phyloP scores from a whole-genome alignment of 345 rosid species.

The Litchi chinensis region DNA sequence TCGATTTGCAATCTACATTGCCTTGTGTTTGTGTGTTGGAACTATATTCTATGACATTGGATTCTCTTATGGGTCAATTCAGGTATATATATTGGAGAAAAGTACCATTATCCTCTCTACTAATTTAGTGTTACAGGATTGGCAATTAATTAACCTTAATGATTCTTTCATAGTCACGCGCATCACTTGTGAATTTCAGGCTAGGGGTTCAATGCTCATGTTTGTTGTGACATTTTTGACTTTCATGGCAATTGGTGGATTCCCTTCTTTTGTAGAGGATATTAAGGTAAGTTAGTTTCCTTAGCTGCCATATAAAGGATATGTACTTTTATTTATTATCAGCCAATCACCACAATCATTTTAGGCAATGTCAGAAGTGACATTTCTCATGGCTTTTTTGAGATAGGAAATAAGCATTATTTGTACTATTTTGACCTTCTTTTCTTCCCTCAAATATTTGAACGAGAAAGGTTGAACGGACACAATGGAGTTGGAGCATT shows the following conservation, averaged over 20 bases:
- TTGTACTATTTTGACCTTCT: background rate
- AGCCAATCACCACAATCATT: background rate
- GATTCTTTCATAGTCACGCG: too few species aligned
- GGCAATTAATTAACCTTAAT: background rate
- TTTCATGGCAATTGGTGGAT: slow-evolving; percentile 59
- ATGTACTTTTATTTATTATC: too few species aligned
- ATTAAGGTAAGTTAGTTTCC: slow-evolving; percentile 35
- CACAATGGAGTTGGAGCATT: slow-evolving; percentile 53
- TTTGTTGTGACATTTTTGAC: slow-evolving; percentile 50
- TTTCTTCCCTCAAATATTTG: slow-evolving; percentile 33
- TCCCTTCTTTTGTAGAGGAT: slow-evolving; percentile 58
- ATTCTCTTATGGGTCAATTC: slow-evolving; percentile 49
- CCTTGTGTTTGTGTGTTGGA: slow-evolving; percentile 52
- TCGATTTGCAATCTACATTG: slow-evolving; percentile 53
- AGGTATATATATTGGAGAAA: slow-evolving; percentile 32
- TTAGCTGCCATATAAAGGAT: background rate
- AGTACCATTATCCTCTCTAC: background rate
- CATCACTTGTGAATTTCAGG: slow-evolving; percentile 25
- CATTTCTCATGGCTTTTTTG: too few species aligned
- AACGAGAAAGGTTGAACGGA: slow-evolving; percentile 57
- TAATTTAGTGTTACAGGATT: background rate
- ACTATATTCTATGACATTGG: slow-evolving; percentile 47
- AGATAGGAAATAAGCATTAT: background rate
- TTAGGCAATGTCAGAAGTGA: too few species aligned
- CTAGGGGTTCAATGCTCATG: slow-evolving; percentile 52